Percentiles rank a stretch among this genome's conserved stretches.
phyloP scores from a whole-genome alignment of 305 asterid genomes.

The Fraxinus albicans region DNA sequence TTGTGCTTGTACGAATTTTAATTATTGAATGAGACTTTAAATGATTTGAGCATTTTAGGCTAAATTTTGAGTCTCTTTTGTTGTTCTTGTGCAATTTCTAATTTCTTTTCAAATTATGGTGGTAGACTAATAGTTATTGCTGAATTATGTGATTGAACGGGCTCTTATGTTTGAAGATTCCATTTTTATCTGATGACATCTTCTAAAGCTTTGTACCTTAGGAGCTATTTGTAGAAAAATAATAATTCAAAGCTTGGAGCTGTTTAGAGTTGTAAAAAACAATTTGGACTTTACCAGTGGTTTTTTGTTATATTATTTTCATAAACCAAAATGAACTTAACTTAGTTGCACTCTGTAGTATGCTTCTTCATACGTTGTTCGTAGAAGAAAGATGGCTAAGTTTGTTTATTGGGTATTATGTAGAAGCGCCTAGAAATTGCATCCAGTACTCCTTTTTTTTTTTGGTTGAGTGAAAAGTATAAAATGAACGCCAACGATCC shows the following conservation, averaged over 20 bases:
- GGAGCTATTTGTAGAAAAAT: neutral
- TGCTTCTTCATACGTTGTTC: neutral
- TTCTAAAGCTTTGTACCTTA: constrained; percentile 6
- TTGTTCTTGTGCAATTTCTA: constrained; percentile 5
- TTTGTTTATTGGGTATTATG: constrained; percentile 25
- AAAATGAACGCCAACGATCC: constrained; percentile 35
- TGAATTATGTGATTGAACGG: neutral
- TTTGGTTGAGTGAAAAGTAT: constrained; percentile 57
- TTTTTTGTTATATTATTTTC: neutral
- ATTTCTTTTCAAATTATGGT: neutral
- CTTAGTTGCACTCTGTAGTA: neutral
- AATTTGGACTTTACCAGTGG: neutral
- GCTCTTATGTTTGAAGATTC: neutral
- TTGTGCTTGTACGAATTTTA: neutral
- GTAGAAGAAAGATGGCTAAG: neutral
- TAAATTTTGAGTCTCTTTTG: neutral
- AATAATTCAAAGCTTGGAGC: neutral
- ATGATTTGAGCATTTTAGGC: constrained; percentile 19
- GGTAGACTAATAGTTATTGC: neutral
- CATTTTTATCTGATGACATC: constrained; percentile 6
- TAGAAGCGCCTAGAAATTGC: constrained; percentile 49
- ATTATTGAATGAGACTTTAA: constrained; percentile 16
- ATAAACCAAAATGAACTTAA: neutral
- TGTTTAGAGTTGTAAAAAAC: neutral
- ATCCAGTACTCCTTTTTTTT: constrained; percentile 37